These are phyloP conservation scores for Botrytis galanthina DNA, from an alignment of 2,329 filamentous ascomycete species.

Conservation along the genomic window DNA sequence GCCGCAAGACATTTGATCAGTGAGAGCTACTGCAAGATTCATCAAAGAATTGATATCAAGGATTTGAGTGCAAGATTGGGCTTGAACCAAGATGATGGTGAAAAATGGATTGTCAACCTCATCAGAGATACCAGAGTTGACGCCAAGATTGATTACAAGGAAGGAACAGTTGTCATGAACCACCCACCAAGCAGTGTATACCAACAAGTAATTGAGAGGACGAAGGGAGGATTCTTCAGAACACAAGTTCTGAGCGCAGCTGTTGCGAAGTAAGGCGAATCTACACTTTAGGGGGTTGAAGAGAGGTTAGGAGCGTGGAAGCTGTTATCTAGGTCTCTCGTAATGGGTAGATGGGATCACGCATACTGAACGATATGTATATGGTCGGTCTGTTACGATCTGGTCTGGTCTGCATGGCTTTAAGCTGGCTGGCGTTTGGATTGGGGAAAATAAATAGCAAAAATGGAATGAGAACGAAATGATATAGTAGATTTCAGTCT, in stretches of 20 bases:
- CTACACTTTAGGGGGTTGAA: background rate
- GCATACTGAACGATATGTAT: slow-evolving; percentile 15
- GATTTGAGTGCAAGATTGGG: slow-evolving; percentile 90
- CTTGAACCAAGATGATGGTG: slow-evolving; percentile 88
- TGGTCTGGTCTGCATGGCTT: slow-evolving; percentile 20
- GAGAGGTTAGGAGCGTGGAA: slow-evolving; percentile 3
- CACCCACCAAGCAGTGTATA: slow-evolving; percentile 98
- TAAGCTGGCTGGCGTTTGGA: slow-evolving; percentile 20
- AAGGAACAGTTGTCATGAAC: slow-evolving; percentile 99
- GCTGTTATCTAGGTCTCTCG: slow-evolving; percentile 12
- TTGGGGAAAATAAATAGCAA: slow-evolving; percentile 18
- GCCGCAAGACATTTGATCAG: slow-evolving; percentile 94
- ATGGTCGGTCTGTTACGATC: slow-evolving; percentile 8
- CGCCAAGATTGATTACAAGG: slow-evolving; percentile 99
- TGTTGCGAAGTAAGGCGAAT: slow-evolving; percentile 38
- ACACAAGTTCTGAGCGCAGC: slow-evolving; percentile 79
- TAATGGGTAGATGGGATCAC: slow-evolving; percentile 15
- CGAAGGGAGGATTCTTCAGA: slow-evolving; percentile 97
- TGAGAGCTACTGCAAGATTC: slow-evolving; percentile 99
- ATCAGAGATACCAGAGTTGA: slow-evolving; percentile 97
- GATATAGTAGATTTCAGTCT: slow-evolving; percentile 6
- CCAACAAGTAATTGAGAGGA: slow-evolving; percentile 98
- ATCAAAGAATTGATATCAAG: slow-evolving; percentile 97
- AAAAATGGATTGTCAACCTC: slow-evolving; percentile 99
- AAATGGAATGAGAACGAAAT: slow-evolving; percentile 17